These are phyloP conservation scores for Cryptosporidium sp. DNA, from an alignment of 169 alveolate genomes.

Conservation along the genomic window DNA sequence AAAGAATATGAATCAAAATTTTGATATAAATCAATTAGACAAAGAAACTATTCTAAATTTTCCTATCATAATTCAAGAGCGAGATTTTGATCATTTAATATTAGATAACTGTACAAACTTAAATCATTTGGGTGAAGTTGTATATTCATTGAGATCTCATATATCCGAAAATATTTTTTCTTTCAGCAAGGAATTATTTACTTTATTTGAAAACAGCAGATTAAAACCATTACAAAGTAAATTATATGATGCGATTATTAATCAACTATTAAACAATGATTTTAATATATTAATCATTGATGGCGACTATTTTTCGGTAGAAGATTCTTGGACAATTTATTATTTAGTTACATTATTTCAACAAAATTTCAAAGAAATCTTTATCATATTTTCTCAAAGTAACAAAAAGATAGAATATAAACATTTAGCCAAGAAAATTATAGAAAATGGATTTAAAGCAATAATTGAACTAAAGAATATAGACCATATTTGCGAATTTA, in stretches of 20 bases:
- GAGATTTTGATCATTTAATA: not conserved
- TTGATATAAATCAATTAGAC: not conserved
- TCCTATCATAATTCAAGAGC: constrained; percentile 12
- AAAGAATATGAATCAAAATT: not conserved
- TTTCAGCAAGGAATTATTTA: not conserved
- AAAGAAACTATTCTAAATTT: not conserved
- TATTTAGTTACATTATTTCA: constrained; percentile 2
- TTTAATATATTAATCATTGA: not conserved
- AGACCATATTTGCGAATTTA: not conserved
- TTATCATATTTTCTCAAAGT: constrained; percentile 11
- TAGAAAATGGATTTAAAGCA: constrained; percentile 19
- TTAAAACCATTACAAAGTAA: not conserved
- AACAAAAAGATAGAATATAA: constrained; percentile 2
- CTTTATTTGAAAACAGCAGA: not conserved
- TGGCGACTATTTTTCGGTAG: constrained; percentile 12
- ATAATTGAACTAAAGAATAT: constrained; percentile 18
- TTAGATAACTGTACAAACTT: not conserved
- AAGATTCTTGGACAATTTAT: constrained; percentile 21
- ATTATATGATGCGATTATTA: not conserved
- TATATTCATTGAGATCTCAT: constrained; percentile 14
- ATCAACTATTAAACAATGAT: not conserved
- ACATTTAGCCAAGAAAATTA: constrained; percentile 3
- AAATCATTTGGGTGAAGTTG: constrained; percentile 17
- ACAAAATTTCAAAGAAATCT: not conserved
- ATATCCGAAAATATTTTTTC: not conserved